phyloP scores from a whole-genome alignment of 192 early-diverging fungal genomes.

The Coemansia sp. region DNA sequence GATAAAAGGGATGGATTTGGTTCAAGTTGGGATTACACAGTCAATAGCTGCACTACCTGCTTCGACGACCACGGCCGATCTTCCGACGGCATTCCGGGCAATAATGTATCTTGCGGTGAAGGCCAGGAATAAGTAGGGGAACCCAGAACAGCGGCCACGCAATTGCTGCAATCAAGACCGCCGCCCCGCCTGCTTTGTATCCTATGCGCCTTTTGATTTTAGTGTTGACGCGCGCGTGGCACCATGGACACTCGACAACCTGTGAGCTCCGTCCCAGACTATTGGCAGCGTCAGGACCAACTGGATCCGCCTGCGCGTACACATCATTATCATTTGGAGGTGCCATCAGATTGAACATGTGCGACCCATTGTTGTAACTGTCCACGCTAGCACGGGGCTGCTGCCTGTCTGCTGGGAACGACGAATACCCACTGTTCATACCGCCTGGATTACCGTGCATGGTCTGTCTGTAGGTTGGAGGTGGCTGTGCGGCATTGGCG shows the following conservation, averaged over 20 bases:
- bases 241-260: constrained; percentile 53
- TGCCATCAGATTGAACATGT: constrained; percentile 29
- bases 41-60: neutral
- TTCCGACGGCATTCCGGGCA: constrained; percentile 48
- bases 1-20: neutral
- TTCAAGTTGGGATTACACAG: neutral
- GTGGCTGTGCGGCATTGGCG: neutral
- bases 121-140: constrained; percentile 37
- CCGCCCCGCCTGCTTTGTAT: constrained; percentile 41
- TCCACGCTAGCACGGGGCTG: neutral
- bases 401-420: neutral
- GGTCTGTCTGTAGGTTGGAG: constrained; percentile 2
- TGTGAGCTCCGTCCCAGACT: constrained; percentile 34
- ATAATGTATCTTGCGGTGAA: constrained; percentile 51
- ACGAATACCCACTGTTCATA: neutral
- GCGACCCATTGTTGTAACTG: neutral
- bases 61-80: constrained; percentile 44
- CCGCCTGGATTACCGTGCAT: neutral
- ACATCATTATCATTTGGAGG: constrained; percentile 26
- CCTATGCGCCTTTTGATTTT: constrained; percentile 28
- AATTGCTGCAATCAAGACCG: constrained; percentile 30
- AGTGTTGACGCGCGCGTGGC: constrained; percentile 38
- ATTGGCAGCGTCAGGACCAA: constrained; percentile 32
- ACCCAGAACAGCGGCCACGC: constrained; percentile 57
- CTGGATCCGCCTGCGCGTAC: constrained; percentile 28